These are phyloP conservation scores for Phoenix dactylifera DNA, from an alignment of 176 grass and related monocot genomes.

Conservation along the genomic window DNA sequence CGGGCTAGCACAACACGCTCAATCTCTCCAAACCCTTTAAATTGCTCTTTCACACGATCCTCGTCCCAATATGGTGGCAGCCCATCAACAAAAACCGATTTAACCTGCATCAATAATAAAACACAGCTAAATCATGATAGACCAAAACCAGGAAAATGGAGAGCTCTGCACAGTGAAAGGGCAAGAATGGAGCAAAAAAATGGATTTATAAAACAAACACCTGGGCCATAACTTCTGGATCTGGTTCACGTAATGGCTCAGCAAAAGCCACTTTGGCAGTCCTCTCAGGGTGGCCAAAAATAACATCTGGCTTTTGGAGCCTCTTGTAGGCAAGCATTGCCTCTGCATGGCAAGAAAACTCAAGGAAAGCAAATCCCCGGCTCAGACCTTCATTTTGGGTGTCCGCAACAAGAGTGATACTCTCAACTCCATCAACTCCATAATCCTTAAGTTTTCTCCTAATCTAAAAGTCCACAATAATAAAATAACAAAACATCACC, in stretches of 20 bases:
- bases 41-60: slow-evolving; percentile 53
- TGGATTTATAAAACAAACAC: slow-evolving; percentile 12
- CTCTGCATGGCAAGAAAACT: slow-evolving; percentile 39
- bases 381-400: slow-evolving; percentile 45
- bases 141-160: not conserved
- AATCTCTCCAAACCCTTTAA: slow-evolving; percentile 54
- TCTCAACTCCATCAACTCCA: slow-evolving; percentile 29
- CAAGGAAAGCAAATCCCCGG: slow-evolving; percentile 47
- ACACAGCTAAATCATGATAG: not conserved
- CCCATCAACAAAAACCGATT: slow-evolving; percentile 61
- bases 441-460: slow-evolving; percentile 32
- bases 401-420: slow-evolving; percentile 43
- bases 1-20: slow-evolving; percentile 66
- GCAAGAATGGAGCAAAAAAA: not conserved
- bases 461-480: slow-evolving; percentile 20
- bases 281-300: slow-evolving; percentile 49
- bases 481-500: too few species aligned
- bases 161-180: too few species aligned
- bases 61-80: slow-evolving; percentile 73
- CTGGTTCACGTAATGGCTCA: slow-evolving; percentile 54
- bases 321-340: slow-evolving; percentile 46
- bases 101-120: slow-evolving; percentile 34
- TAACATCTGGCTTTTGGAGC: slow-evolving; percentile 37
- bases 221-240: slow-evolving; percentile 65
- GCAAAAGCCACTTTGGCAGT: slow-evolving; percentile 51